phyloP scores from a whole-genome alignment of 1,284 basidiomycete species.

The Tausonia pullulans region DNA sequence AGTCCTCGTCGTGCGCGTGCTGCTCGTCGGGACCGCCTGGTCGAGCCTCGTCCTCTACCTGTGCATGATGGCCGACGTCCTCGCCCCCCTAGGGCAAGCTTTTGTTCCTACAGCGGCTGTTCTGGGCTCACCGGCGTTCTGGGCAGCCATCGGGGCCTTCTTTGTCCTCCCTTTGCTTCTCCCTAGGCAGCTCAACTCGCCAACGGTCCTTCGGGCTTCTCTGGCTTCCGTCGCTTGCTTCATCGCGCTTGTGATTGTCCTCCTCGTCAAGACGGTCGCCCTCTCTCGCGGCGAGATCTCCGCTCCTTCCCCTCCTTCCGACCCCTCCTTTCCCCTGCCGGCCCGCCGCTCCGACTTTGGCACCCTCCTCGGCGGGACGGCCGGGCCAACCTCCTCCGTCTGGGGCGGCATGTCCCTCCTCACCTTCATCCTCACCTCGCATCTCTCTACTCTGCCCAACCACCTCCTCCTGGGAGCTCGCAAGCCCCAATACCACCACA shows the following conservation, averaged over 20 bases:
- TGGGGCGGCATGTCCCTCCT: conserved; percentile 24
- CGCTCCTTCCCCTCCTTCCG: neutral
- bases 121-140: neutral
- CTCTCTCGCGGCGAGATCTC: neutral
- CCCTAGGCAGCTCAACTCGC: conserved; percentile 3
- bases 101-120: neutral
- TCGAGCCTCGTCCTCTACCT: conserved; percentile 12
- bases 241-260: conserved; percentile 3
- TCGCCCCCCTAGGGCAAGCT: conserved; percentile 1
- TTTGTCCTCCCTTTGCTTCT: conserved; percentile 6
- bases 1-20: neutral
- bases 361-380: conserved; percentile 3
- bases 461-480: conserved; percentile 18
- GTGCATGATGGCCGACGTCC: conserved; percentile 10
- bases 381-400: neutral
- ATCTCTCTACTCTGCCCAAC: conserved; percentile 33
- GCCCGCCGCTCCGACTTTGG: neutral
- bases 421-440: conserved; percentile 33
- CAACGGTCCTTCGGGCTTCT: neutral
- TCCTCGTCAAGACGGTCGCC: conserved; percentile 11
- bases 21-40: neutral
- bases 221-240: neutral
- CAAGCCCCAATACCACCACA: too few species aligned
- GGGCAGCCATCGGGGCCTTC: neutral
- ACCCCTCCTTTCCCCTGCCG: too few species aligned